Evolutionary conservation across 371 early-diverging fungal genomes (phyloP).

Genomic region (Blyttiomyces sp.): DNA sequence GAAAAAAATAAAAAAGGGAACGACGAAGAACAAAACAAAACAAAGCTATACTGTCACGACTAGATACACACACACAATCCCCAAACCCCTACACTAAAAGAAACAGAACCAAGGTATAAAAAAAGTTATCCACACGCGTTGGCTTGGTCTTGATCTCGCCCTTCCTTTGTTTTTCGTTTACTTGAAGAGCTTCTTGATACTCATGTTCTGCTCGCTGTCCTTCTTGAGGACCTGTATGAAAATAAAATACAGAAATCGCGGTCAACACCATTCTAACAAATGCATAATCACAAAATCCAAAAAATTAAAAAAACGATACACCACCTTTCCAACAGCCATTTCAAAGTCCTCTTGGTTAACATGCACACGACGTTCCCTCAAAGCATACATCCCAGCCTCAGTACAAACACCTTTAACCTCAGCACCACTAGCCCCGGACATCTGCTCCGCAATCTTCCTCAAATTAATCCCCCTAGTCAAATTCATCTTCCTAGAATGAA

Average conservation of each 20-base stretch:
- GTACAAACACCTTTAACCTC: conserved; percentile 97
- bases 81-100: too few relatives aligned
- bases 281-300: background rate
- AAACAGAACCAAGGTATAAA: too few relatives aligned
- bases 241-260: background rate
- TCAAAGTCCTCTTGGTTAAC: conserved; percentile 99
- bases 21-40: too few relatives aligned
- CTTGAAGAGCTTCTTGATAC: conserved; percentile 97
- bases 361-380: conserved; percentile 98
- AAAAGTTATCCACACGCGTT: too few relatives aligned
- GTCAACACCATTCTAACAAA: background rate
- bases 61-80: too few relatives aligned
- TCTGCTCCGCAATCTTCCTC: conserved; percentile 91
- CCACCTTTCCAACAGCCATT: conserved; percentile 99
- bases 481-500: conserved; percentile 99
- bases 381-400: conserved; percentile 99
- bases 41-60: too few relatives aligned
- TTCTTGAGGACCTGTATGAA: conserved; percentile 80
- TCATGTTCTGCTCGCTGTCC: conserved; percentile 93
- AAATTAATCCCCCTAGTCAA: conserved; percentile 97
- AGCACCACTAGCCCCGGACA: conserved; percentile 97
- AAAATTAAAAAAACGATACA: background rate
- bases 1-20: too few relatives aligned
- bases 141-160: too few relatives aligned
- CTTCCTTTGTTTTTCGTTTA: conserved; percentile 44